Base-by-base conservation (phyloP, 768 basidiomycete genomes). In the Rhizopogon sp. region DNA sequence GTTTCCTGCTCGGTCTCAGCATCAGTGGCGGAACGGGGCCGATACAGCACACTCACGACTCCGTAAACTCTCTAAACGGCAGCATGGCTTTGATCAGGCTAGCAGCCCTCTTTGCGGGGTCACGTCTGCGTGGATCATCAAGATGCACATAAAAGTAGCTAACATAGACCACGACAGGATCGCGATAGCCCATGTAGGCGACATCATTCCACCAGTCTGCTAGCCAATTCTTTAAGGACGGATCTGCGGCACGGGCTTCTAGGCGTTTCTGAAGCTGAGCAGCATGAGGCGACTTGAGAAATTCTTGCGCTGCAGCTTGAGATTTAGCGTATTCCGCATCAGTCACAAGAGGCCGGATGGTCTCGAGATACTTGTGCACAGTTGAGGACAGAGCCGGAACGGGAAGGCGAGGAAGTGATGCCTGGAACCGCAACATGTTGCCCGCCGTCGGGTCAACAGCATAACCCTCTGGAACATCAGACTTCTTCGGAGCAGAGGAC, bases 191-290 rank as follows among this genome's bases (percentile, higher is more conserved):
- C 87, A 92, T 86, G 67, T 90, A 91, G 16, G 95, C 95, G 5
- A 70, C 81, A 37, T 97, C 92, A 71, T 98, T 95, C 96, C 96
- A 99, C 97, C 97, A 99, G 50, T 96, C 93, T 45, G 82, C 80
- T n/a, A 99, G 78, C 97, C 97, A 99, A 74, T 80, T 94, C 62
- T 74, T 76, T 51, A 73, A 69, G 16, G 70, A 69, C 1, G 82
- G 79, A 25, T 82, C 76, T 0, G 77, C 76, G 0, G 93, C 93
- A 2, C 94, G 82, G 20, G 80, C 77, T 65, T 91, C 78, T 35
- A 98, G 78, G 2, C 97, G 78, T 37, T 74, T 69, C 72, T 98
- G 96, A 11, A 98, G 79, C 54, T 83, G 81, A 14, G 79, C 76
- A 1, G 84, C 84, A 51, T 83, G 80, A 0, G 87, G 81, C 0